Percentiles rank a stretch among this genome's conserved stretches.
These are phyloP conservation scores for Flaveria linearis DNA, from an alignment of 129 eudicot species.

Conservation along the genomic window DNA sequence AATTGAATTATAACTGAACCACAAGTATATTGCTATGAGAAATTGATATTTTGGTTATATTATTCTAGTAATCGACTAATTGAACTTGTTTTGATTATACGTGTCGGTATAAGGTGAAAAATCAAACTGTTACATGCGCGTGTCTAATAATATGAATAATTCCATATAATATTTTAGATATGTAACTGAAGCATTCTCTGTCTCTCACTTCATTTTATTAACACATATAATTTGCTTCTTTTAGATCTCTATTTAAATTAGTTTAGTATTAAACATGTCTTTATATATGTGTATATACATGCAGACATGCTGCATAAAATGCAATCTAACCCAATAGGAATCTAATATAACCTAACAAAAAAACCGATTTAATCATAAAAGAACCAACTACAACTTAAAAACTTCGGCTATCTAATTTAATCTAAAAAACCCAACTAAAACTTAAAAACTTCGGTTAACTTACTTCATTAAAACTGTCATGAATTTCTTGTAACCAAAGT, in stretches of 20 bases:
- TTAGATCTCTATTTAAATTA: too few species aligned
- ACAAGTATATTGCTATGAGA: not conserved
- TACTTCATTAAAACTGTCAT: not conserved
- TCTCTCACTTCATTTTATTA: too few species aligned
- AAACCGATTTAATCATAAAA: not conserved
- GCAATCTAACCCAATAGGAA: not conserved
- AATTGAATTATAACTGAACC: too few species aligned
- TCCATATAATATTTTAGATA: too few species aligned
- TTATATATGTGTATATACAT: not conserved
- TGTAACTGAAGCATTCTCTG: too few species aligned
- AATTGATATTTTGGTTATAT: not conserved
- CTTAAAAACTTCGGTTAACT: not conserved
- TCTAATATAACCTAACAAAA: not conserved
- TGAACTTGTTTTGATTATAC: not conserved
- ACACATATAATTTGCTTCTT: too few species aligned
- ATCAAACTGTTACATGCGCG: too few species aligned
- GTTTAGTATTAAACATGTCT: too few species aligned
- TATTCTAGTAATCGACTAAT: not conserved
- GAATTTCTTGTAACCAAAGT: not conserved
- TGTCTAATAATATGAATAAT: too few species aligned
- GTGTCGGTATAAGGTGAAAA: too few species aligned
- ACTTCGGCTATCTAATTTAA: not conserved
- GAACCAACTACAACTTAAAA: not conserved
- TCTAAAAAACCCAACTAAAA: not conserved
- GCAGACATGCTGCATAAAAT: not conserved